Evolutionary conservation across 2,329 filamentous ascomycete genomes (phyloP).

Genomic region (Fusarium fujikuroi): DNA sequence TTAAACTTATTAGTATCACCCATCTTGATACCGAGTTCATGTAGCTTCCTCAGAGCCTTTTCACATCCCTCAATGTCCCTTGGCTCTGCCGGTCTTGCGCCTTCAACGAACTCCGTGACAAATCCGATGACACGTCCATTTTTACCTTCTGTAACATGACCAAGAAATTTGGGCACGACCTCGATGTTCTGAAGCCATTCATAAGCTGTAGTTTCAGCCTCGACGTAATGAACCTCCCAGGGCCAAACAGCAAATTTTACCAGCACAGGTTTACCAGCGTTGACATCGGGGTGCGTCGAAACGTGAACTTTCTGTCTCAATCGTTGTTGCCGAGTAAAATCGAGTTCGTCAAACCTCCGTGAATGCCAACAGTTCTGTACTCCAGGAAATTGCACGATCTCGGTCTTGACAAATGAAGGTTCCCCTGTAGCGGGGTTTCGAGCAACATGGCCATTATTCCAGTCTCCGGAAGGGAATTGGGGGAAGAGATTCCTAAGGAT

Average conservation of each 20-base stretch:
- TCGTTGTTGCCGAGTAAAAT: conserved; percentile 38
- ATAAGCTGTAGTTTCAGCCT: conserved; percentile 44
- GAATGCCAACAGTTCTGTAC: conserved; percentile 40
- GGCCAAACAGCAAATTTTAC: conserved; percentile 44
- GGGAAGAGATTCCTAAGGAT: conserved; percentile 42
- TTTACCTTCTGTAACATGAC: conserved; percentile 44
- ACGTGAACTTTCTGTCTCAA: conserved; percentile 40
- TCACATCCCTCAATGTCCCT: conserved; percentile 39
- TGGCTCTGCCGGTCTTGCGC: conserved; percentile 35
- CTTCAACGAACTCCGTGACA: conserved; percentile 38
- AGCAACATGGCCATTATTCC: conserved; percentile 37
- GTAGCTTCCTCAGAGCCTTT: conserved; percentile 38
- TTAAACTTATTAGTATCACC: conserved; percentile 47
- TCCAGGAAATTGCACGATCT: conserved; percentile 30
- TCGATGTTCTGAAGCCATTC: conserved; percentile 40
- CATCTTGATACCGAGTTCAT: conserved; percentile 44
- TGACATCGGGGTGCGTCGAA: conserved; percentile 38
- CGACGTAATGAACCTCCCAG: conserved; percentile 42
- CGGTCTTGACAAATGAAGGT: conserved; percentile 30
- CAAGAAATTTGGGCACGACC: conserved; percentile 45
- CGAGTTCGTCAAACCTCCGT: conserved; percentile 40
- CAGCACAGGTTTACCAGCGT: conserved; percentile 34
- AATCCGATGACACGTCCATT: conserved; percentile 44
- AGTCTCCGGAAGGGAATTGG: conserved; percentile 43
- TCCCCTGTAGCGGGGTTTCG: conserved; percentile 33